A percentile compares a stretch with the other conserved stretches of the same genome.
Evolutionary conservation across 1,284 basidiomycete genomes (phyloP).

Genomic region (Veloboletus limbatus): DNA sequence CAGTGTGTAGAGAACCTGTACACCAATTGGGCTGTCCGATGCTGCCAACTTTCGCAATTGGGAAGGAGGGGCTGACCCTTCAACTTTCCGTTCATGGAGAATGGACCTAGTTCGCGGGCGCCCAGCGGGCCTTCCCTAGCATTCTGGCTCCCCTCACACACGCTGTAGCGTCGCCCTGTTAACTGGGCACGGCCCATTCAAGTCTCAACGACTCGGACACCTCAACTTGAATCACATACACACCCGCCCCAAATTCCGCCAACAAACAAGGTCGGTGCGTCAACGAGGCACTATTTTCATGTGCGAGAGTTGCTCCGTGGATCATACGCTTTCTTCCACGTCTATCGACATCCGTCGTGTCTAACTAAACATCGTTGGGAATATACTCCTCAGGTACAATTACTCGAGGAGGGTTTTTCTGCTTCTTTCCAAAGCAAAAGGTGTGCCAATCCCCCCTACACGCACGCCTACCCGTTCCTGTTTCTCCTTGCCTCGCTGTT

Average conservation of each 20-base stretch:
- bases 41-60: too few relatives aligned
- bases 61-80: too few relatives aligned
- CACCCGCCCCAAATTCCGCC: too few relatives aligned
- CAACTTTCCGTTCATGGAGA: too few relatives aligned
- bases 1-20: too few relatives aligned
- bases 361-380: conserved; percentile 98
- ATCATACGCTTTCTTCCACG: conserved; percentile 47
- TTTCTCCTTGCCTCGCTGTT: too few relatives aligned
- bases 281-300: conserved; percentile 84
- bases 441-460: too few relatives aligned
- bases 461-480: too few relatives aligned
- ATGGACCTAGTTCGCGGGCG: too few relatives aligned
- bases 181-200: conserved; percentile 17
- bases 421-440: too few relatives aligned
- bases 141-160: conserved; percentile 57
- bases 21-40: too few relatives aligned
- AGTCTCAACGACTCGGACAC: neutral
- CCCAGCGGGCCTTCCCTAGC: too few relatives aligned
- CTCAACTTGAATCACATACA: conserved; percentile 13
- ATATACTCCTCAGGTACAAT: conserved; percentile 93
- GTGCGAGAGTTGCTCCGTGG: conserved; percentile 92
- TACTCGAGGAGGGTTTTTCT: conserved; percentile 75
- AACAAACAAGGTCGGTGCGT: conserved; percentile 54
- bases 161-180: conserved; percentile 31
- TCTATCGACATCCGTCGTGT: conserved; percentile 93